Base-by-base conservation (phyloP, 805 yeast genomes). In the Tetrapisispora pingtungensis region DNA sequence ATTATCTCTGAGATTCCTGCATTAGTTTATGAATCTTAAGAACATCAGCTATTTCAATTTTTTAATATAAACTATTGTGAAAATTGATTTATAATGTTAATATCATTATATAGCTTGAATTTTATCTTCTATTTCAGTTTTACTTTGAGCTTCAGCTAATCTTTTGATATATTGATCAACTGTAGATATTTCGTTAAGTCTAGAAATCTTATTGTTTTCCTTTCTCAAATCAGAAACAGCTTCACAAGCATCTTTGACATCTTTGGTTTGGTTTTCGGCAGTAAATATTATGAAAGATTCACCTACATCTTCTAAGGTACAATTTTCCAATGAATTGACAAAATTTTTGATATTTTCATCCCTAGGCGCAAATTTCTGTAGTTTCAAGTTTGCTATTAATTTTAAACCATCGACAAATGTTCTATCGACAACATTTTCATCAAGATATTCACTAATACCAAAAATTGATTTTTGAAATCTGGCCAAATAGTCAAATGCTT, bases 401-500 rank as follows among this genome's bases (percentile, higher is more conserved):
- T 76, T 69, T 36, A 89, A 69, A 20, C 96, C 96, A 44, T 75
- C 68, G 24, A 78, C 67, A 42, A 83, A 82, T 46, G 71, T 68
- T 41, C 71, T 66, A 56, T 82, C 83, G 13, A 80, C 78, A 15
- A 65, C 61, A 52, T 80, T 73, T 44, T 77, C 77, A 44, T 74
- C 80, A 39, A 78, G 70, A 45, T 75, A 68, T 43, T 77, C 78
- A 26, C 84, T 86, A 45, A 88, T 83, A n/a, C 96, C 96, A 58
- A 80, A 89, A 26, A 87, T 62, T 0, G 95, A 89, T 53, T 72
- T 77, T 62, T 85, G 95, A 54, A 88, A 73, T 59, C 97, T 78
- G 46, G 78, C 80, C 46, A 89, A 69, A 56, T 78, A 78, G 44
- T 80, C 87, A 57, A 77, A 78, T 62, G 76, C 74, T 48, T 75